These are phyloP conservation scores for Camptophora hylomeconis DNA, from an alignment of 2,329 filamentous ascomycete genomes.

Conservation along the genomic window DNA sequence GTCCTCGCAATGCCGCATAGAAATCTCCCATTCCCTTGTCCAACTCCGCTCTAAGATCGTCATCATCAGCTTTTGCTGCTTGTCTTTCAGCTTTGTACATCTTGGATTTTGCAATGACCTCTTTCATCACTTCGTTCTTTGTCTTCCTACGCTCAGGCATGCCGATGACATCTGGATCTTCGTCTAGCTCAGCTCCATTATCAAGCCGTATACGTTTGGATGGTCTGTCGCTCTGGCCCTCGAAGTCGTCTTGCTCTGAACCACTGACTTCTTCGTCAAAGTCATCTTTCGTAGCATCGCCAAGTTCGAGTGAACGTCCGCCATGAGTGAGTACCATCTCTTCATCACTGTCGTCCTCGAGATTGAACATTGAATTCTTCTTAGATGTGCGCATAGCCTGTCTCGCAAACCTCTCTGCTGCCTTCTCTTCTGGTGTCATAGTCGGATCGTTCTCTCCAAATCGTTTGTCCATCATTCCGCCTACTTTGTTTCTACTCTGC, in stretches of 20 bases:
- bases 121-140: conserved; percentile 95
- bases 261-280: conserved; percentile 58
- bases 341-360: conserved; percentile 69
- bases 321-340: conserved; percentile 67
- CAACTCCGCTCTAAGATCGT: conserved; percentile 69
- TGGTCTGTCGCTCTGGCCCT: conserved; percentile 24
- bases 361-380: conserved; percentile 70
- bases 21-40: conserved; percentile 73
- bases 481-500: conserved; percentile 77
- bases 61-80: conserved; percentile 81
- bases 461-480: conserved; percentile 80
- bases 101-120: conserved; percentile 95
- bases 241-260: conserved; percentile 30
- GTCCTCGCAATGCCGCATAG: conserved; percentile 53
- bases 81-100: conserved; percentile 90
- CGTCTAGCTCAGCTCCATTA: conserved; percentile 24
- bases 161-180: conserved; percentile 35
- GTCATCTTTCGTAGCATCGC: conserved; percentile 50
- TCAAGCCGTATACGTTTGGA: conserved; percentile 42
- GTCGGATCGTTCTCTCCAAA: conserved; percentile 92
- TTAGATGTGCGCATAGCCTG: conserved; percentile 73
- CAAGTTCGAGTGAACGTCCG: conserved; percentile 58
- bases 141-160: conserved; percentile 78
- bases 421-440: conserved; percentile 87
- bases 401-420: conserved; percentile 76